Conservation (phyloP, 345 rosid genomes). For the Linum usitatissimum region DNA sequence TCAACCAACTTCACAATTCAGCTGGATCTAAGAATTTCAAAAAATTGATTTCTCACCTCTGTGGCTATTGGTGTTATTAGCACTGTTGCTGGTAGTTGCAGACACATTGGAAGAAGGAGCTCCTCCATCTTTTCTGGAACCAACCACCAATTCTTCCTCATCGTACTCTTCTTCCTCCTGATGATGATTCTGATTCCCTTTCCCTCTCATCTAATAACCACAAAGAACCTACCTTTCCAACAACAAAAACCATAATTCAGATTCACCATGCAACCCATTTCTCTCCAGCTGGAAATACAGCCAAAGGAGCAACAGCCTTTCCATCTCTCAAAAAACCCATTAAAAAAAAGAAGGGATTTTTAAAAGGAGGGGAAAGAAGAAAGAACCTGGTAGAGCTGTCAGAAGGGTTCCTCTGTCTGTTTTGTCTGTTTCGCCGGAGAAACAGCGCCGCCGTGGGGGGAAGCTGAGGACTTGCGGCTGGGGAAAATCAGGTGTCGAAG, state of each 20-base stretch:
- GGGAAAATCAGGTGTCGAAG: no score
- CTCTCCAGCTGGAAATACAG: neutral
- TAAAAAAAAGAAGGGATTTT: neutral
- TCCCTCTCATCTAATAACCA: conserved; percentile 44
- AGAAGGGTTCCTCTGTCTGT: neutral
- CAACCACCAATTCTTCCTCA: conserved; percentile 44
- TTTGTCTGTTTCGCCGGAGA: neutral
- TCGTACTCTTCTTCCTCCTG: conserved; percentile 70
- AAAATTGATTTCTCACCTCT: conserved; percentile 28
- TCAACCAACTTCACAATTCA: neutral
- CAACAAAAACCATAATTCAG: conserved; percentile 1
- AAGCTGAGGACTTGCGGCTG: no score
- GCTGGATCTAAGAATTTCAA: conserved; percentile 27
- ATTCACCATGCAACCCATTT: neutral
- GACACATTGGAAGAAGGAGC: conserved; percentile 31
- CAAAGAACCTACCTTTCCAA: neutral
- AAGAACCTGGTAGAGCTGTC: neutral
- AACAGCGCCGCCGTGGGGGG: neutral
- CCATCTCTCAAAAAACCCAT: neutral
- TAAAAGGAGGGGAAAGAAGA: neutral
- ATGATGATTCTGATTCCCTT: conserved; percentile 34
- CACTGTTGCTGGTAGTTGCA: conserved; percentile 7
- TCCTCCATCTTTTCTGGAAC: conserved; percentile 43
- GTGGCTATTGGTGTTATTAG: conserved; percentile 12
- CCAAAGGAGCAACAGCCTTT: neutral